Evolutionary conservation across 2,329 filamentous ascomycete genomes (phyloP).

Genomic region (Arthrinium puccinioides): DNA sequence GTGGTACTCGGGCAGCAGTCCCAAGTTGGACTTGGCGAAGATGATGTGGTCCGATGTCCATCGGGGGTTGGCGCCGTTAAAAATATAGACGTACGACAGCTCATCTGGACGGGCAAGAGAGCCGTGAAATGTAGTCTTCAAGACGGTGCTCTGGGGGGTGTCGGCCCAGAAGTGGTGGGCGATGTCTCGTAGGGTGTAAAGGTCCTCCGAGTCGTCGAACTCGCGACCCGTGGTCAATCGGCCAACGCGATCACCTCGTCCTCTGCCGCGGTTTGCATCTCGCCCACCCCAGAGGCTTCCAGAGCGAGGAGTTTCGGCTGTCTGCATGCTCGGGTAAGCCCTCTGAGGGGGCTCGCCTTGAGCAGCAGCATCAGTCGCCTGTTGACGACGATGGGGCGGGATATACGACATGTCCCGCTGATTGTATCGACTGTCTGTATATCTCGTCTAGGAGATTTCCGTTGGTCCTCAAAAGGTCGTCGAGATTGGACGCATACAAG

Average conservation of each 20-base stretch:
- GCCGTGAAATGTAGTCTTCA: not conserved
- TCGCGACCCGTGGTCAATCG: too few relatives aligned
- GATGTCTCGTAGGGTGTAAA: not conserved
- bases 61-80: slow-evolving; percentile 10
- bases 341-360: too few relatives aligned
- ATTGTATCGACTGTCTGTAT: too few relatives aligned
- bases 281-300: too few relatives aligned
- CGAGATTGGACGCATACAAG: too few relatives aligned
- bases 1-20: slow-evolving; percentile 15
- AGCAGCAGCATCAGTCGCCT: not conserved
- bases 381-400: not conserved
- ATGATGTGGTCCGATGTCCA: slow-evolving; percentile 15
- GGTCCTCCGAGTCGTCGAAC: not conserved
- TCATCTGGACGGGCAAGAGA: not conserved
- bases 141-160: too few relatives aligned
- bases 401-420: too few relatives aligned
- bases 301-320: too few relatives aligned
- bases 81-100: not conserved
- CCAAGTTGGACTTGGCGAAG: slow-evolving; percentile 15
- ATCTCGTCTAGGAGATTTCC: too few relatives aligned
- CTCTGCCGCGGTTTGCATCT: not conserved
- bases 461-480: too few relatives aligned
- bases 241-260: not conserved
- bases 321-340: too few relatives aligned
- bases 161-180: not conserved